Evolutionary conservation across 2,329 filamentous ascomycete species (phyloP).

Genomic region (Claviceps capensis): DNA sequence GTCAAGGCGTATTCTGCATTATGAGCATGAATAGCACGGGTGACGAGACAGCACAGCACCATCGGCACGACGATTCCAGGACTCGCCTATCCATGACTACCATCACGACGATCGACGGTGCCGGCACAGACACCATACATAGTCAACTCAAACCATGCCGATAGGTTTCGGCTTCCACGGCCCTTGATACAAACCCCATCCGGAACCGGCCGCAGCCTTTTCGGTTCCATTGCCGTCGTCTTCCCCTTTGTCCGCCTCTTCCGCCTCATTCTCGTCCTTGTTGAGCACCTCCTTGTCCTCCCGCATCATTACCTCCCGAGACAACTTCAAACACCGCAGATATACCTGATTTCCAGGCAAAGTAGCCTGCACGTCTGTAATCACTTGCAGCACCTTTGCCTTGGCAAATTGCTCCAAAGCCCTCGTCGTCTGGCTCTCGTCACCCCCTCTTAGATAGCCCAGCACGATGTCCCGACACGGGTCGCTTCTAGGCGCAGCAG

Average conservation of each 20-base stretch:
- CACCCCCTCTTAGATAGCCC: conserved; percentile 24
- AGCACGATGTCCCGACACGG: conserved; percentile 24
- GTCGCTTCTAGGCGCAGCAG: conserved; percentile 6
- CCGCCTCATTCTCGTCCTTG: conserved; percentile 8
- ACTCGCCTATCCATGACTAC: no score
- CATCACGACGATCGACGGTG: no score
- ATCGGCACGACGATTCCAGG: no score
- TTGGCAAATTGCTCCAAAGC: conserved; percentile 24
- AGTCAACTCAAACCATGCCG: conserved; percentile 29
- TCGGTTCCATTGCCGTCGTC: conserved; percentile 5
- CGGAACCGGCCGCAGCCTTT: conserved; percentile 11
- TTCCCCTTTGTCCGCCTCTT: conserved; percentile 3
- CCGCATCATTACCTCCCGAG: conserved; percentile 24
- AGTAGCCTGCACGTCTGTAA: conserved; percentile 25
- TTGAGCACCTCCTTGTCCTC: conserved; percentile 4
- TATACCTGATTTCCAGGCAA: conserved; percentile 30
- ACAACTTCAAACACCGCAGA: conserved; percentile 30
- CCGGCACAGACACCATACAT: neutral
- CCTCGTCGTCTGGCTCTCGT: conserved; percentile 15
- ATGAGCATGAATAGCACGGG: no score
- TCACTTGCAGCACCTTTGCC: conserved; percentile 20
- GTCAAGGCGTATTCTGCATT: no score
- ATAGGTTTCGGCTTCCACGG: conserved; percentile 46
- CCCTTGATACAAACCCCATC: conserved; percentile 37
- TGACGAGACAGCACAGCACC: no score